Evolutionary conservation across 148 eudicot species (phyloP).

Genomic region (Cornus florida): DNA sequence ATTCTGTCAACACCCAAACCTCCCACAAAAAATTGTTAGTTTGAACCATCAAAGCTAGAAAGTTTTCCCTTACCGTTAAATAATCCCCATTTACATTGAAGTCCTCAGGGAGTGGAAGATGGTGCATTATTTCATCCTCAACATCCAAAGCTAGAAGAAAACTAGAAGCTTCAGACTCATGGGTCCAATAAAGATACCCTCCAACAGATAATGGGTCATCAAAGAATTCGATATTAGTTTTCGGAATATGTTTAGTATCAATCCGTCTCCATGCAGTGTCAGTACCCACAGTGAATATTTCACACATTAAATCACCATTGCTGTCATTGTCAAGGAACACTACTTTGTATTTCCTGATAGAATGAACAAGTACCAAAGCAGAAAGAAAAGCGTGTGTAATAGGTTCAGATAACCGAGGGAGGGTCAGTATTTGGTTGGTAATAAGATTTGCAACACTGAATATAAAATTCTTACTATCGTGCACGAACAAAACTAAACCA

Average conservation of each 20-base stretch:
- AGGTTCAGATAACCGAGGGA: neutral
- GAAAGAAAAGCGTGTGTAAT: no score
- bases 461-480: no score
- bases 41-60: neutral
- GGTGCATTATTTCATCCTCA: neutral
- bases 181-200: neutral
- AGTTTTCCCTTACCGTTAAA: neutral
- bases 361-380: neutral
- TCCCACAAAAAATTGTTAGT: neutral
- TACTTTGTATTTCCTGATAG: neutral
- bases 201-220: neutral
- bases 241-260: neutral
- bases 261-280: neutral
- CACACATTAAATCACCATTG: neutral
- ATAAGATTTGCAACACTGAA: neutral
- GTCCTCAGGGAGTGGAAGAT: neutral
- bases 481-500: conserved; percentile 7
- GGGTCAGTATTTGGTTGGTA: neutral
- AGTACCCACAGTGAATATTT: neutral
- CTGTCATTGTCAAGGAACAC: neutral
- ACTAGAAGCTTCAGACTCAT: no score
- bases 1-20: neutral
- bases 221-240: neutral
- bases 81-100: neutral
- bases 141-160: conserved; percentile 2